Conservation (phyloP, 192 early-diverging fungal genomes). For the Backusella sp. region DNA sequence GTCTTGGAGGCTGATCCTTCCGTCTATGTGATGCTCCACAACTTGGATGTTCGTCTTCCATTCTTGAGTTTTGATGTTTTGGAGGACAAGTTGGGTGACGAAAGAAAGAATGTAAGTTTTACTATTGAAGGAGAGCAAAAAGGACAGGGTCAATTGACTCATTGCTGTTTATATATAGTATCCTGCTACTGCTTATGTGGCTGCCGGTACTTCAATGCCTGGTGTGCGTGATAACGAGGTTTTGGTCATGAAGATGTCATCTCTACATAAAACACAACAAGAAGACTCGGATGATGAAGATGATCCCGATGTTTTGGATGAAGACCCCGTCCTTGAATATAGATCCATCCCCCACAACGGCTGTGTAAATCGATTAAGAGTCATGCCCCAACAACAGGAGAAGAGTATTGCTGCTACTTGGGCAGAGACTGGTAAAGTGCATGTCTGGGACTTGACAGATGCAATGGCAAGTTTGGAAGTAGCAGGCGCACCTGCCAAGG, state of each 20-base stretch:
- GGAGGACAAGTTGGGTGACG: conserved; percentile 78
- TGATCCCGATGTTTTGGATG: conserved; percentile 86
- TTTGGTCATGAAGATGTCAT: conserved; percentile 94
- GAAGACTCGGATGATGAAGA: conserved; percentile 77
- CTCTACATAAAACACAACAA: conserved; percentile 89
- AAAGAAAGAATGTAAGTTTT: conserved; percentile 60
- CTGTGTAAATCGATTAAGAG: conserved; percentile 60
- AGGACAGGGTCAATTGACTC: not conserved
- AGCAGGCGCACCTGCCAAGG: conserved; percentile 68
- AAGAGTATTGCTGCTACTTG: conserved; percentile 85
- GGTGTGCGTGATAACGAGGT: conserved; percentile 83
- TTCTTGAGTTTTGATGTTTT: conserved; percentile 97
- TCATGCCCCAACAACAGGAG: conserved; percentile 67
- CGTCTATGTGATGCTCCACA: conserved; percentile 97
- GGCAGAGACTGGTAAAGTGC: conserved; percentile 95
- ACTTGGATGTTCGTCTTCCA: conserved; percentile 90
- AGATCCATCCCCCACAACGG: conserved; percentile 81
- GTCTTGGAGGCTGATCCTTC: conserved; percentile 91
- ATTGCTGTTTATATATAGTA: conserved; percentile 47
- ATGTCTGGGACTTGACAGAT: conserved; percentile 86
- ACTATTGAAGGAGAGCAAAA: not conserved
- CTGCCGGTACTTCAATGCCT: conserved; percentile 93
- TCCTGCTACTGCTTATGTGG: conserved; percentile 90
- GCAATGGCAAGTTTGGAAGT: conserved; percentile 75
- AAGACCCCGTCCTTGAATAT: conserved; percentile 91